Evolutionary conservation across 2,329 filamentous ascomycete genomes (phyloP), one percentile per base, ranked within the genome.

Genomic region (Lecanosticta acicola): DNA sequence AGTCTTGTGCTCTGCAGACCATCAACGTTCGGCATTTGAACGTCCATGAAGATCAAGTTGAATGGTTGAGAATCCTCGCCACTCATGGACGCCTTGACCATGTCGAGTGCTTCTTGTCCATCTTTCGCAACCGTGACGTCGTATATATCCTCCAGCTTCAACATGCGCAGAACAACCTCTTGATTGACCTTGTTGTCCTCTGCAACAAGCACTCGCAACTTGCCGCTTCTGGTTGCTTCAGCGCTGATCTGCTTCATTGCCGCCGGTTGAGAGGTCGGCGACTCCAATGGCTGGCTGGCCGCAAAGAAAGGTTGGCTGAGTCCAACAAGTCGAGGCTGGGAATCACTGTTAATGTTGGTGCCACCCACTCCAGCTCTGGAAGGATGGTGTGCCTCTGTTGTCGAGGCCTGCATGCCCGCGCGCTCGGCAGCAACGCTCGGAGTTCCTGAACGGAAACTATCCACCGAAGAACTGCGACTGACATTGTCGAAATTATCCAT

Each of bases 1-100:
- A 94, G 72, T 5, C 84, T 79, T 0, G 90, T 95, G 39, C 85
- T 90, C 64, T 94, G 84, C 14, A 96, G 71, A 1, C 90, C 90
- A 59, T 95, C 89, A 4, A 96, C 77, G 54, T 94, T 94, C 3
- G 54, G 54, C 54, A 59, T 59, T 18, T 59, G 57, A 13, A 57
- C 54, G 24, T 59, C 57, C 54, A 59, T 96, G 62, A 95, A 93
- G 52, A 96, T 91, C 19, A 96, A 74, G 56, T 94, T 87, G 62
- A 91, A 95, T 2, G 78, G 77, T 44, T 78, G 74, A 42, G 32
- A 77, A 20, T 77, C 45, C 9, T 40, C 39, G 7, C 46, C 44
- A 40, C 83, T 80, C 85, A 94, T 93, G 8, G 82, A 85, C 13
- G 81, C 81, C 63, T 88, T 90, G 54, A 95, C 89, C 20, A 85